Base-by-base conservation (phyloP, 805 yeast species). In the Yarrowia sp. region DNA sequence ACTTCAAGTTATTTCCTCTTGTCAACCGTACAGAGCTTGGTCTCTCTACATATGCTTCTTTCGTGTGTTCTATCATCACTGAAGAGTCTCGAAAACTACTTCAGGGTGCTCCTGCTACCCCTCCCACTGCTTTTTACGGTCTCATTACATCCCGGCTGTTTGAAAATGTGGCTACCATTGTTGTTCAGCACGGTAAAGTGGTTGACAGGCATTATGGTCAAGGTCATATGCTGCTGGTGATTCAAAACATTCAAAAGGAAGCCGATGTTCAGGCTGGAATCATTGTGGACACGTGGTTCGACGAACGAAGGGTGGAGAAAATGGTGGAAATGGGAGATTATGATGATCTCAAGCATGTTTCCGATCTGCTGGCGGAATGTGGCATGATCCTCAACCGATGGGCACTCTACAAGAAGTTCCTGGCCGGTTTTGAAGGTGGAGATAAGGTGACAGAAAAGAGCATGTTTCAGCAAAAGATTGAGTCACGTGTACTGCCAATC, bases 241-340 rank as follows among this genome's bases (percentile, higher is more conserved):
- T 92, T 69, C 84, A 82, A 19, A 83, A 83, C 58, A 87, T 95
- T 33, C 96, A 93, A 75, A 79, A 83, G 58, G 99, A 95, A 72
- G 87, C 95, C 32, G 99, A 95, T 72, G 80, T 92, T n/a, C 99
- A 95, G 72, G 87, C 93, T 26, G 96, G 96, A 0, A 79, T 95
- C 48, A 89, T 95, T 4, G 80, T 89, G 64, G 98, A 93, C 74
- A 89, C 95, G 0, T 90, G 90, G 71, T 83, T 86, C 77, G 98
- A 92, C 69, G 81, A 84, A 30, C 82, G 90, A 67, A 79, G 86
- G 35, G 61, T 54, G 14, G 61, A 54, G 11, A 36, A 24, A 14
- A 54, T 54, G 61, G 61, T 54, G 26, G 38, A 33, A 9, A n/a
- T 54, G 61, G 46, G 28, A 12, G 46, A 54, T 12, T 54, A 68